phyloP scores from a whole-genome alignment of 257 asterid genomes.

The Coffea eugenioides region DNA sequence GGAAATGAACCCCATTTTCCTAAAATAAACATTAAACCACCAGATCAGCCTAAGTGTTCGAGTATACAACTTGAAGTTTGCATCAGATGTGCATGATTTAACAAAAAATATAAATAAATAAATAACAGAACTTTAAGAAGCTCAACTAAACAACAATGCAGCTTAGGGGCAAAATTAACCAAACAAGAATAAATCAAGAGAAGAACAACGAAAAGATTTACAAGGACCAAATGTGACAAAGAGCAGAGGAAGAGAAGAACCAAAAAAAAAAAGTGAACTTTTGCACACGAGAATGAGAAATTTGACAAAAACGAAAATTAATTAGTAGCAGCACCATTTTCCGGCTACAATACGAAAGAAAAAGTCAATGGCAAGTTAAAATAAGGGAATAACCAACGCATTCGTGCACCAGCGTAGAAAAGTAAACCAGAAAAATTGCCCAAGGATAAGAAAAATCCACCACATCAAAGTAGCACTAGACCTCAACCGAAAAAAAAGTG shows the following conservation, averaged over 20 bases:
- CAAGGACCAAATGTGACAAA: neutral
- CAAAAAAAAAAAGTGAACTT: neutral
- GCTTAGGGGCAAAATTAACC: neutral
- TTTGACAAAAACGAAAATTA: neutral
- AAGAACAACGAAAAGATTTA: neutral
- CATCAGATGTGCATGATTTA: neutral
- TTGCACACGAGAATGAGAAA: neutral
- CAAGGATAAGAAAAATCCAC: too few species aligned
- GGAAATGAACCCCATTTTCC: constrained; percentile 87
- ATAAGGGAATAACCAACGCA: neutral
- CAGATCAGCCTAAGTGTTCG: neutral
- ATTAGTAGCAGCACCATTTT: neutral
- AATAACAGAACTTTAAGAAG: neutral
- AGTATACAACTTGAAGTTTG: constrained; percentile 15
- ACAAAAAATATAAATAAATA: neutral
- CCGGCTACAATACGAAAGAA: neutral
- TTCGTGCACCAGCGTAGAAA: too few species aligned
- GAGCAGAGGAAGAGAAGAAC: neutral
- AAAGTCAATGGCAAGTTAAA: neutral
- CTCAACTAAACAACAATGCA: constrained; percentile 1
- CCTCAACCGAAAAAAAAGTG: too few species aligned
- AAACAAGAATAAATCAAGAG: neutral
- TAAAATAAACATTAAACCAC: constrained; percentile 11
- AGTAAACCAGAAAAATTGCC: too few species aligned
- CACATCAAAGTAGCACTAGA: too few species aligned